Evolutionary conservation across 1,139 yeast species (phyloP).

Genomic region (Suhomyces kunorum): DNA sequence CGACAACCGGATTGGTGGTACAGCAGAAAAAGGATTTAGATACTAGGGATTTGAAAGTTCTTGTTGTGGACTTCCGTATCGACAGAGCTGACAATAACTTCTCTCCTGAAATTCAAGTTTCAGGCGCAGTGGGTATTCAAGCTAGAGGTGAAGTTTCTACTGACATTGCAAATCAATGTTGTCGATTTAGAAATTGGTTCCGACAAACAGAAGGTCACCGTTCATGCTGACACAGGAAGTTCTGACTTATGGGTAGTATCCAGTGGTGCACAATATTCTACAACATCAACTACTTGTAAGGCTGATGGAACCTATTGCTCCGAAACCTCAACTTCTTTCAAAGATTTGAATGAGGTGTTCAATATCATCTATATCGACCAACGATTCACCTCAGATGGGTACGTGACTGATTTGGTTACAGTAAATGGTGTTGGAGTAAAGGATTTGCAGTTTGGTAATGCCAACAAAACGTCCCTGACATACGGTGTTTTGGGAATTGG

Average conservation of each 20-base stretch:
- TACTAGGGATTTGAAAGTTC: not conserved
- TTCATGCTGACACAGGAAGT: constrained; percentile 24
- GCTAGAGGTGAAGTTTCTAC: not conserved
- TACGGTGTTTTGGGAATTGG: constrained; percentile 45
- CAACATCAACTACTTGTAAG: constrained; percentile 14
- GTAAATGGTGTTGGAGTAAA: constrained; percentile 16
- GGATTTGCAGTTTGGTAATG: constrained; percentile 23
- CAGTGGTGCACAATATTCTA: constrained; percentile 24
- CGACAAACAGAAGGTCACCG: constrained; percentile 13
- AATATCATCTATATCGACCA: constrained; percentile 19
- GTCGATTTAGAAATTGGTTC: constrained; percentile 16
- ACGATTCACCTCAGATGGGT: constrained; percentile 17
- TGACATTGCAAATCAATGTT: constrained; percentile 1
- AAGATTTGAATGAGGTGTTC: constrained; percentile 11
- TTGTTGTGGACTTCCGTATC: not conserved
- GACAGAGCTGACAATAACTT: not conserved
- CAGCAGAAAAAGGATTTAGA: not conserved
- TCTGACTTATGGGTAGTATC: constrained; percentile 26
- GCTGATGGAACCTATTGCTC: constrained; percentile 14
- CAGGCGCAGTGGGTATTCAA: not conserved
- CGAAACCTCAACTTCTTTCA: constrained; percentile 11
- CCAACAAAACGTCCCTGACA: constrained; percentile 15
- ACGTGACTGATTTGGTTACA: constrained; percentile 20
- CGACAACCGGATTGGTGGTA: not conserved
- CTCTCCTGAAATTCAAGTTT: not conserved